Evolutionary conservation across 2,329 filamentous ascomycete genomes (phyloP), one percentile per base, ranked within the genome.

Genomic region (Alternaria longipes): DNA sequence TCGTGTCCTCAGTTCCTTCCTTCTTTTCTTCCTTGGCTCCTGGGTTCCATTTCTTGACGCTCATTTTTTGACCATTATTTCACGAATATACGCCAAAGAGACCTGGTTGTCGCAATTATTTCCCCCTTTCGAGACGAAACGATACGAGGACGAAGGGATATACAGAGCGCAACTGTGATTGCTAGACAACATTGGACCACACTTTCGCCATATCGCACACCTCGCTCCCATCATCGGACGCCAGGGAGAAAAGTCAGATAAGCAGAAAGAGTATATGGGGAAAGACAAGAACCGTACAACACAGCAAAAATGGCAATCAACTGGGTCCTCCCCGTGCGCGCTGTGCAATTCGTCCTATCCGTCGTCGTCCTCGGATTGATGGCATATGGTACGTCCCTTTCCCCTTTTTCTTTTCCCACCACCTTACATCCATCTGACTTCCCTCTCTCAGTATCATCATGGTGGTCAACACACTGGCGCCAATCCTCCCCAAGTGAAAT

Each of bases 311-410:
- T 88, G 86, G 80, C 81, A 30, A 77, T 86, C 73, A 81, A 81
- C 62, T 85, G 88, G 72, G 81, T 88, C 40, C 82, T 87, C 67
- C 86, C 89, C 41, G 82, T 91, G 65, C 91, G 93, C 75, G 84
- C 86, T 60, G 81, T 87, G 51, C 90, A 94, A 71, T 85, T 83
- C 11, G 67, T 92, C 41, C 86, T 96, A 70, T 84, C 89, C 36
- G 82, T 95, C 63, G 88, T 94, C 66, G 87, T 93, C 69, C 86
- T 97, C 9, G 92, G 90, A 22, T 79, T 96, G 36, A 90, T 88
- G 49, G 90, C 85, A 54, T 93, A 94, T 74, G 83, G 92, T 93
- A 44, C 41, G 54, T 12, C 28, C 28, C 16, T 12, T 32, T 16
- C 11, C 9, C 3, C 24, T 3, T 20, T 28, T 47, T 11, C 9